phyloP scores from a whole-genome alignment of 2,329 filamentous ascomycete species.

The Dryadomyces quercus-mongolicae region DNA sequence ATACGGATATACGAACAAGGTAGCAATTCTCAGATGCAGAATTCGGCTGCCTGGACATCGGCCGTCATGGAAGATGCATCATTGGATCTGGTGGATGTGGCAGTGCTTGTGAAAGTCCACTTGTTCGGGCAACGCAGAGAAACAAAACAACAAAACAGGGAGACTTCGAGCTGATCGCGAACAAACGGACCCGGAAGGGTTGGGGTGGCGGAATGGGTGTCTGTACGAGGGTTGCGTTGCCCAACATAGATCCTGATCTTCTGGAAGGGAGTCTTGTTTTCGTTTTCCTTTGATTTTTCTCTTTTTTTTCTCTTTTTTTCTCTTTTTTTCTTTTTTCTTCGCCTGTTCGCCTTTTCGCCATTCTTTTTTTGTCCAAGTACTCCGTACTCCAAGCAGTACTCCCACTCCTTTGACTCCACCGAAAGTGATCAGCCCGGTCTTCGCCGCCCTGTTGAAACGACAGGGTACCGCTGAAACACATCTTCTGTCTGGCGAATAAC shows the following conservation, averaged over 20 bases:
- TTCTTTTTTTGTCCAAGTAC: no score
- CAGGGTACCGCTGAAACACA: neutral
- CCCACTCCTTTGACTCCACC: neutral
- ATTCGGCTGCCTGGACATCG: neutral
- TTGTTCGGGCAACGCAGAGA: neutral
- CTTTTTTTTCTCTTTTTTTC: no score
- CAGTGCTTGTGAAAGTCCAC: neutral
- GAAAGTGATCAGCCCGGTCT: neutral
- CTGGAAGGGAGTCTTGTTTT: neutral
- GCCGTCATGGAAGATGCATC: no score
- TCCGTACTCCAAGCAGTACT: no score
- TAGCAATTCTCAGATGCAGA: neutral
- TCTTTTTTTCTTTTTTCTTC: no score
- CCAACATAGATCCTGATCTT: neutral
- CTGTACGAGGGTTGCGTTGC: neutral
- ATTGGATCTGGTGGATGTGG: neutral
- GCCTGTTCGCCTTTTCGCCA: no score
- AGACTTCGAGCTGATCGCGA: neutral
- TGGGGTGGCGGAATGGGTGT: neutral
- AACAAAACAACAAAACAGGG: neutral
- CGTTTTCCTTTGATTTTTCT: no score
- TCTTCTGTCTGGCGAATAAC: neutral
- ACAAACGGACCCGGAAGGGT: neutral
- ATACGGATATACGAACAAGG: neutral
- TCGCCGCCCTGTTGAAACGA: neutral